These are phyloP conservation scores for Nyctanthes arbortristis DNA, from an alignment of 257 asterid species.

Conservation along the genomic window DNA sequence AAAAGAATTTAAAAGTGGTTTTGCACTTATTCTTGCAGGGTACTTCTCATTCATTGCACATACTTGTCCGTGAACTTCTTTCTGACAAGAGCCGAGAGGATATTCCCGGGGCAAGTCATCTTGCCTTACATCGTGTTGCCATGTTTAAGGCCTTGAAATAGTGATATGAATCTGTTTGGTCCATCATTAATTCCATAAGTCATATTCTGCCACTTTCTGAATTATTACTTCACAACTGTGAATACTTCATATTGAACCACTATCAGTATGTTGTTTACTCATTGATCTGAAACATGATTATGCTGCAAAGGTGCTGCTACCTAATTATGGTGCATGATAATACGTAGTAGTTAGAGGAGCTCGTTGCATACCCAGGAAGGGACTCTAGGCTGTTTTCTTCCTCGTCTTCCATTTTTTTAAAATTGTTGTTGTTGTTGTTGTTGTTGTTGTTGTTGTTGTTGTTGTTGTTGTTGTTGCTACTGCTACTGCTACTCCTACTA, in stretches of 20 bases:
- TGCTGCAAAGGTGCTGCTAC: neutral
- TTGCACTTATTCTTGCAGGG: constrained; percentile 47
- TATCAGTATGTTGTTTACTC: neutral
- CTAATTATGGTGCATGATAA: neutral
- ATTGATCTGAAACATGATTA: constrained; percentile 5
- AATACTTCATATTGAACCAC: neutral
- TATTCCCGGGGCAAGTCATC: constrained; percentile 66
- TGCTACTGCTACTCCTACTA: no score
- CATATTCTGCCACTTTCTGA: neutral
- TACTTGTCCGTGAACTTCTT: constrained; percentile 58
- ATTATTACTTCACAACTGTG: neutral
- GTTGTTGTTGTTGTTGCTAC: no score
- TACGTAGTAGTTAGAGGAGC: neutral
- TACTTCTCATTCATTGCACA: constrained; percentile 44
- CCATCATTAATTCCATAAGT: neutral
- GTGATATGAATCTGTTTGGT: neutral
- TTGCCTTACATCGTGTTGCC: neutral
- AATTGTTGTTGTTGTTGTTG: no score
- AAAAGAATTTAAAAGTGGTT: constrained; percentile 16
- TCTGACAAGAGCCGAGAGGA: constrained; percentile 72
- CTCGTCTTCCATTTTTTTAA: no score
- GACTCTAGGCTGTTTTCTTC: neutral
- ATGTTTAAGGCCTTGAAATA: neutral
- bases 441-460: no score
- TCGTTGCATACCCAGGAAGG: neutral